A percentile compares a stretch with the other conserved stretches of the same genome.
Conservation (phyloP, 768 basidiomycete genomes). For the Lactarius akahatsu region DNA sequence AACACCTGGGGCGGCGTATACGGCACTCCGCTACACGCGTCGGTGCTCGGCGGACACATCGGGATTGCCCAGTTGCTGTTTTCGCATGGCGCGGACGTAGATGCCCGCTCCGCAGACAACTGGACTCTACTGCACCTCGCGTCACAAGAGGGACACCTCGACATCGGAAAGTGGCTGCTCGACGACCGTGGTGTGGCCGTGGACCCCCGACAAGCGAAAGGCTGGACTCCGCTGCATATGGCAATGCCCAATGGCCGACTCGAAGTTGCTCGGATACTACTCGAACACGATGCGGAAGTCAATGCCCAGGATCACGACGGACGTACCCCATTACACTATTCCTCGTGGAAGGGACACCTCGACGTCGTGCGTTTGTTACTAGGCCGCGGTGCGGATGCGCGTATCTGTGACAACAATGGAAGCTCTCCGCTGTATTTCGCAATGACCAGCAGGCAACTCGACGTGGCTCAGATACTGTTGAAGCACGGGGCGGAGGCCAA, state of each 20-base stretch:
- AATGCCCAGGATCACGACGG: neutral
- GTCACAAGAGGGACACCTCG: neutral
- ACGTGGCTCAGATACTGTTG: neutral
- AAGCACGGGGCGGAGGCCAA: neutral
- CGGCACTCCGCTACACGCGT: neutral
- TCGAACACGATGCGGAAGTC: neutral
- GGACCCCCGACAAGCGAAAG: neutral
- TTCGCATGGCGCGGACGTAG: neutral
- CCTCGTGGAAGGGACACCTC: neutral
- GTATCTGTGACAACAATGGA: neutral
- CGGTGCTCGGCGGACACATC: neutral
- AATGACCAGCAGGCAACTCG: neutral
- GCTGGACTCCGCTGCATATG: neutral
- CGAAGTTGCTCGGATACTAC: neutral
- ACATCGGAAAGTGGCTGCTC: neutral
- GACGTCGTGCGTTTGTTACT: neutral
- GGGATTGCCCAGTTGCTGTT: neutral
- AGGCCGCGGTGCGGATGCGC: neutral
- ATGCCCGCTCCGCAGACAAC: neutral
- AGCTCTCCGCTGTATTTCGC: neutral
- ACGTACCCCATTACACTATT: neutral
- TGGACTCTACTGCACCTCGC: conserved; percentile 6
- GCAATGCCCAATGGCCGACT: neutral
- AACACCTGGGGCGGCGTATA: neutral
- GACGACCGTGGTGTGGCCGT: neutral